Evolutionary conservation across 1,284 basidiomycete genomes (phyloP), one percentile per base, ranked within the genome.

Genomic region (Trichosporon sp.): DNA sequence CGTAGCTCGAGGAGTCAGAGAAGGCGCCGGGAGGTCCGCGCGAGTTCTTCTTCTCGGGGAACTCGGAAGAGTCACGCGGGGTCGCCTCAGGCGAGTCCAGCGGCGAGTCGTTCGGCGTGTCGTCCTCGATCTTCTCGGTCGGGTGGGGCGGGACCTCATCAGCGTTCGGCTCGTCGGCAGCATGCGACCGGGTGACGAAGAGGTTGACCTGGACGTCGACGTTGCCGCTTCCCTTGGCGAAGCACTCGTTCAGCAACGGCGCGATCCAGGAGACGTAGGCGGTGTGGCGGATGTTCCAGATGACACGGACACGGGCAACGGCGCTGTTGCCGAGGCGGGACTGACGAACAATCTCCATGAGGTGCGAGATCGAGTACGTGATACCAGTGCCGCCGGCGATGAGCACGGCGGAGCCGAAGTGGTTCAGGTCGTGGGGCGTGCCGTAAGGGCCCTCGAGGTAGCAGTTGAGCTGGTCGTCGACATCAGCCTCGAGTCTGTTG

Each of bases 371-470:
- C 3, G 75, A 77, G 67, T 77, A 79, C 1, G 80, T 76, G 23
- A 83, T 73, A 32, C 81, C 81, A 0, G 80, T 80, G 23, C 81
- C 81, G 53, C 80, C 80, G 47, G 78, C 73, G 18, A 60, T 60
- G 29, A 60, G 56, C 15, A 60, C 27, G 29, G 21, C 21, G 15
- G 56, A 60, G 27, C 56, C 56, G 56, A 31, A 78, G 13, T 72
- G 69, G 38, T 68, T 68, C 29, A 79, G 47, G 62, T 72, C 62
- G 27, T 67, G 70, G 2, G 71, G 62, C 2, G 67, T 62, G 0
- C 80, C 81, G 72, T 83, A 82, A 2, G 81, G 80, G 2, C 81
- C 81, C 32, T 82, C 81, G 31, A 82, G 68, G 31, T 73, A 75
- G 18, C 76, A 75, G 23, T 68, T 69, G 31, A 80, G 71, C 31